Evolutionary conservation across 2,329 filamentous ascomycete species (phyloP), one percentile per base, ranked within the genome.

Genomic region (Clonostachys rosea): DNA sequence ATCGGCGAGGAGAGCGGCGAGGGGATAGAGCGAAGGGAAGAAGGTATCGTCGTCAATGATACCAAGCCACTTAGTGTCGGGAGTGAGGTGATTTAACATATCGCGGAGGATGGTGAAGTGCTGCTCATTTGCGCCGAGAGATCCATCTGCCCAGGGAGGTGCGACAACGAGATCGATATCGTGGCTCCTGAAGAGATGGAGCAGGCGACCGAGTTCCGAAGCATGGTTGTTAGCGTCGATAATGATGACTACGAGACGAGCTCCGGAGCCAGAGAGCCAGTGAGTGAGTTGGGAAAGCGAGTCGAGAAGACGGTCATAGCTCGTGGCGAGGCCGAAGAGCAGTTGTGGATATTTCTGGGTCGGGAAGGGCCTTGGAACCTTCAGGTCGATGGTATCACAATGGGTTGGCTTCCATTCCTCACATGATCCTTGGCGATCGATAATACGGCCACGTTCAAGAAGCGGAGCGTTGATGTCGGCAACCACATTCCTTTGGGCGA

Each of bases 41-140:
- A 84, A 84, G 2, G 81, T 84, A 54, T 84, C 81, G 55, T 84
- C 81, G 56, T 84, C 80, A 36, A 84, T 71, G 43, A 84, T 66
- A 42, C 71, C 74, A 13, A 74, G 70, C 80, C 81, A 84, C 34
- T 67, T 64, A 0, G 78, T 80, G 13, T 67, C 55, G 0, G 69
- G 59, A 10, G 63, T 69, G 34, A 66, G 59, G 44, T 71, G 64
- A 20, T 67, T 57, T 20, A 78, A 61, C 50, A 83, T 68, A 36
- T 76, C 67, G 30, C 71, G 65, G 9, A 83, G 60, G 12, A 83
- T 68, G 12, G 76, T 69, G 56, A 83, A 83, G 56, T 83, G 80
- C 37, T 79, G 76, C 50, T 79, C 70, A 41, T 78, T 75, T 30
- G 76, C 69, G 4, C 60, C 64, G 34, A 68, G 65, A 5, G 50